Evolutionary conservation across 305 asterid genomes (phyloP).

Genomic region (Withania somnifera): DNA sequence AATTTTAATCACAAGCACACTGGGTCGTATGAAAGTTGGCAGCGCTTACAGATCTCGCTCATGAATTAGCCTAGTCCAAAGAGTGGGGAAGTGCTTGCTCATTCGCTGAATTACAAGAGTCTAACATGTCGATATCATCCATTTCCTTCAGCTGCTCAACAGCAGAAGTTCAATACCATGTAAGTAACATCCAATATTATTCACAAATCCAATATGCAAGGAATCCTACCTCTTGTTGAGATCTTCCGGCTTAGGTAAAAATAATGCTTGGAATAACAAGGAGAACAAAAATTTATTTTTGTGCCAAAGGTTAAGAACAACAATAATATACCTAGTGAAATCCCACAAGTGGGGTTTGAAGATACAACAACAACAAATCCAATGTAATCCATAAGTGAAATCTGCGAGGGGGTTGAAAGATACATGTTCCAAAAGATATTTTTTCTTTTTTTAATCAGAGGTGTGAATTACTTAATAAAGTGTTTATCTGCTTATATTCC

Average conservation of each 20-base stretch:
- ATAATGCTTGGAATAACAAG: constrained; percentile 69
- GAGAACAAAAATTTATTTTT: constrained; percentile 59
- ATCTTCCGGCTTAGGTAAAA: constrained; percentile 60
- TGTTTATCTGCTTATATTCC: neutral
- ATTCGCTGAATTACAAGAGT: constrained; percentile 85
- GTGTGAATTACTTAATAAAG: neutral
- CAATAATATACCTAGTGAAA: neutral
- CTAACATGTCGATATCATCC: constrained; percentile 86
- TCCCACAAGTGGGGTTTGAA: neutral
- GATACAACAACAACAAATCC: neutral
- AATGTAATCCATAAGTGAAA: too few relatives aligned
- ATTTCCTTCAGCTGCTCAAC: constrained; percentile 78
- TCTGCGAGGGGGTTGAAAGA: too few relatives aligned
- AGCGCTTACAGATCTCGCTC: constrained; percentile 80
- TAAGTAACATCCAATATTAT: constrained; percentile 1
- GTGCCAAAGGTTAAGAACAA: constrained; percentile 41
- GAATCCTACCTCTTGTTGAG: constrained; percentile 50
- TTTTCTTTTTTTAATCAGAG: neutral
- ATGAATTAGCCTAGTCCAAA: constrained; percentile 78
- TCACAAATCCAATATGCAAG: constrained; percentile 8
- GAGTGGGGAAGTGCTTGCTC: constrained; percentile 76
- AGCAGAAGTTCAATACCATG: constrained; percentile 8
- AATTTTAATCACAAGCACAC: neutral
- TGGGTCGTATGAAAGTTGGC: neutral
- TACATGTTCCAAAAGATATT: too few relatives aligned